Evolutionary conservation across 371 early-diverging fungal genomes (phyloP), one percentile per base, ranked within the genome.

Genomic region (Gilbertella persicaria): DNA sequence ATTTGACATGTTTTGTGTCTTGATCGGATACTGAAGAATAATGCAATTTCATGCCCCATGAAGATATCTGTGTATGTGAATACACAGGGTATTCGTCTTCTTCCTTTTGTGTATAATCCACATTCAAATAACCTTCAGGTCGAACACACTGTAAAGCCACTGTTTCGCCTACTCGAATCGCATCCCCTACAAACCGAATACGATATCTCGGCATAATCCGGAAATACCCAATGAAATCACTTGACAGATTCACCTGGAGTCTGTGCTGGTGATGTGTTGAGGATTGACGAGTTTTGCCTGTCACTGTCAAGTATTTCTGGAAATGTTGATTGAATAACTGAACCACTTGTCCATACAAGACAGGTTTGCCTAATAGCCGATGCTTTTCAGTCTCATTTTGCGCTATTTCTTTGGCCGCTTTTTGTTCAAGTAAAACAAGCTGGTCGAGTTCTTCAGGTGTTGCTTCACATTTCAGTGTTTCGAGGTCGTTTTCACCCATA

Each of bases 111-210:
- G 16, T 63, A 26, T 51, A 40, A 33, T 58, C 58, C 8, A 68
- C 64, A 53, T 70, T 78, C 9, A 83, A 54, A 53, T 73, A 75
- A 3, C 74, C 76, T 53, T 79, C 84, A 4, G 78, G 75, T 25
- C 69, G 58, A n/a, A 81, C 58, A 41, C 75, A 80, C 43, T 78
- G 73, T 14, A 83, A 60, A 8, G 80, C 76, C 6, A 83, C 58
- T 2, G 72, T 71, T 19, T 83, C 83, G 12, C 75, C 75, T 8
- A 78, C 43, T 5, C 77, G 64, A 2, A 83, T 75, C 23, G 72
- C 69, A 51, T 83, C 84, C 14, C 84, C 82, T 23, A 81, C 82
- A 9, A 75, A 76, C 10, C 80, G 64, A 43, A 83, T 80, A 4
- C 78, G 37, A 42, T 74, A 79, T n/a, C 76, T 66, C 13, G 84